These are phyloP conservation scores for Raffaelea deltoideospora DNA, from an alignment of 2,329 filamentous ascomycete genomes.

Conservation along the genomic window DNA sequence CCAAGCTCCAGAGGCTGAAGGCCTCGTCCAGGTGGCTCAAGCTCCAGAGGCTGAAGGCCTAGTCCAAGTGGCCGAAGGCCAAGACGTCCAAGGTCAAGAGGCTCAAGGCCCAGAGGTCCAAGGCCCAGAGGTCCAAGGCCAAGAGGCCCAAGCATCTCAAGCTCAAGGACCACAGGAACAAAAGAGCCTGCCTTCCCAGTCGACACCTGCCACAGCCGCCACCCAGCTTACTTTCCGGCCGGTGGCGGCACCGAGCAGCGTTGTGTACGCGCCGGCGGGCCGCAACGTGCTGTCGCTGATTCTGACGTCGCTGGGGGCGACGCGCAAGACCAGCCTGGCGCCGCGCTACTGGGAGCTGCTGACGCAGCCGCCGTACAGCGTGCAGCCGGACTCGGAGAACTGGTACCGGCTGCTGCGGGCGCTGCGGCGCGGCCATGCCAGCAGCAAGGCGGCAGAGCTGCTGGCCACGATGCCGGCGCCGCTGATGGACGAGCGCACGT, in stretches of 20 bases:
- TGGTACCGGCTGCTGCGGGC: slow-evolving; percentile 53
- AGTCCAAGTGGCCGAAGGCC: too few relatives aligned
- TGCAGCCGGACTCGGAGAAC: slow-evolving; percentile 59
- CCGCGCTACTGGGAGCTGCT: slow-evolving; percentile 65
- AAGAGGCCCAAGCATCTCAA: too few relatives aligned
- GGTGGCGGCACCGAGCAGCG: too few relatives aligned
- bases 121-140: too few relatives aligned
- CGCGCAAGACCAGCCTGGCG: slow-evolving; percentile 46
- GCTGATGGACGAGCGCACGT: slow-evolving; percentile 34
- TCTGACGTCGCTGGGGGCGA: slow-evolving; percentile 45
- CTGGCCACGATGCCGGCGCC: slow-evolving; percentile 37
- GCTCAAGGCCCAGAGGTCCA: too few relatives aligned
- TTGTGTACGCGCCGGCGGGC: slow-evolving; percentile 26
- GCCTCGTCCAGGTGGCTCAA: too few relatives aligned
- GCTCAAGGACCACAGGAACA: too few relatives aligned
- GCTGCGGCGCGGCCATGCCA: slow-evolving; percentile 51
- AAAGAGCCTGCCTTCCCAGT: too few relatives aligned
- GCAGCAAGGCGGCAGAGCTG: slow-evolving; percentile 42
- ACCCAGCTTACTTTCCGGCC: too few relatives aligned
- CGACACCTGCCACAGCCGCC: too few relatives aligned
- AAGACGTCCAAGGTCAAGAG: too few relatives aligned
- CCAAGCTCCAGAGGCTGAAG: background rate
- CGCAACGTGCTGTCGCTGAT: slow-evolving; percentile 53
- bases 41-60: background rate
- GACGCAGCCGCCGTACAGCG: slow-evolving; percentile 37